Percentiles rank a stretch among this genome's conserved stretches.
Conservation (phyloP, 2,329 filamentous ascomycete genomes). For the Dichotomopilus funicola region DNA sequence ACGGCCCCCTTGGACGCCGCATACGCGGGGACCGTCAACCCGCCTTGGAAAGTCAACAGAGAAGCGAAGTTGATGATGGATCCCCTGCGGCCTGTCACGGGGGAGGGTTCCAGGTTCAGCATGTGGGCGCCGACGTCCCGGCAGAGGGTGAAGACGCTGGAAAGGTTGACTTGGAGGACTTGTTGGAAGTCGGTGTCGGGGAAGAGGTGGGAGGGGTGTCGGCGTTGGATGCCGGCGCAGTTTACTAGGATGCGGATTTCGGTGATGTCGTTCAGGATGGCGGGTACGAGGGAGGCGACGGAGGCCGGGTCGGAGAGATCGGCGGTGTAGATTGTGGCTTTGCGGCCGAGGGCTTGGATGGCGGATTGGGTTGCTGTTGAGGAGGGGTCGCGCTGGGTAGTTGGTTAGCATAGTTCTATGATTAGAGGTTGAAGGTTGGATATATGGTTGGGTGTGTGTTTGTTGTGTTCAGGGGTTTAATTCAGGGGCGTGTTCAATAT, state of each 20-base stretch:
- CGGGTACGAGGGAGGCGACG: constrained; percentile 54
- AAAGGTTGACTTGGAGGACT: constrained; percentile 81
- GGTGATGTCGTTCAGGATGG: constrained; percentile 55
- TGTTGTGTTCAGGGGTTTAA: constrained; percentile 24
- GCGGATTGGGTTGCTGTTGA: constrained; percentile 22
- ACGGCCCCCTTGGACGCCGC: constrained; percentile 81
- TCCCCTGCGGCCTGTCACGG: constrained; percentile 51
- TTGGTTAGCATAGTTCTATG: too few species aligned
- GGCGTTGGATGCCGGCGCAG: constrained; percentile 78
- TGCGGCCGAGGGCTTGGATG: constrained; percentile 60
- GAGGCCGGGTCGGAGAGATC: constrained; percentile 58
- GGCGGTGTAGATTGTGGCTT: constrained; percentile 59
- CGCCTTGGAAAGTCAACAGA: constrained; percentile 78
- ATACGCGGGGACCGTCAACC: constrained; percentile 82
- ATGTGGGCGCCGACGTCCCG: constrained; percentile 76
- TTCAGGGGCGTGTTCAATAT: too few species aligned
- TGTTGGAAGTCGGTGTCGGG: constrained; percentile 71
- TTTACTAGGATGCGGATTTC: constrained; percentile 74
- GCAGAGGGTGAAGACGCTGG: constrained; percentile 69
- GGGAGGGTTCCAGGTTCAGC: constrained; percentile 48
- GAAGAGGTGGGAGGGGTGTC: constrained; percentile 69
- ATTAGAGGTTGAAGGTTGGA: constrained; percentile 32
- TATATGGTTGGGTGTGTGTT: constrained; percentile 41
- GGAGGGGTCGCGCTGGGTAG: too few species aligned
- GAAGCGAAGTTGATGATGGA: constrained; percentile 80